Percentiles rank a stretch among this genome's conserved stretches.
Evolutionary conservation across 345 rosid species (phyloP).

Genomic region (Mercurialis annua): DNA sequence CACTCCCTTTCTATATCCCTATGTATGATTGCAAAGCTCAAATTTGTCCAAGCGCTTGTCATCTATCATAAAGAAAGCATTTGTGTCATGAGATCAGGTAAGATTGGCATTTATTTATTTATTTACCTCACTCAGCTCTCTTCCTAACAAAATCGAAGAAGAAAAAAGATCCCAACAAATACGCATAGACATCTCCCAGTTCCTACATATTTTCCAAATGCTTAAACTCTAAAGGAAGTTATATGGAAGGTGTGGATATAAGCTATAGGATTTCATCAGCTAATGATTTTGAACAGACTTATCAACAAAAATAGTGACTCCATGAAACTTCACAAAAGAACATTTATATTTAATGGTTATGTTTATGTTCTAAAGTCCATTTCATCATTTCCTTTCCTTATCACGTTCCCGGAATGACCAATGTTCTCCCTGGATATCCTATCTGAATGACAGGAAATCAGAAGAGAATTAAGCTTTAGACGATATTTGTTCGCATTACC

Average conservation of each 20-base stretch:
- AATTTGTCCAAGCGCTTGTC: slow-evolving; percentile 89
- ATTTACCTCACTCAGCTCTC: slow-evolving; percentile 58
- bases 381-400: neutral
- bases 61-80: slow-evolving; percentile 96
- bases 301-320: neutral
- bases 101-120: slow-evolving; percentile 46
- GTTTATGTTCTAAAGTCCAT: neutral
- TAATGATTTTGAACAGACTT: neutral
- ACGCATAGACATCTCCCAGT: neutral
- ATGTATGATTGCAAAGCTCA: slow-evolving; percentile 93
- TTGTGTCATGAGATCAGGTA: slow-evolving; percentile 73
- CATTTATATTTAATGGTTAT: neutral
- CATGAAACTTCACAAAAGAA: neutral
- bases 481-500: too few species aligned
- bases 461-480: too few species aligned
- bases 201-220: neutral
- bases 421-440: neutral
- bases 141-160: slow-evolving; percentile 15
- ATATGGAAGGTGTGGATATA: neutral
- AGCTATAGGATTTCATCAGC: neutral
- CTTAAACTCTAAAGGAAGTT: neutral
- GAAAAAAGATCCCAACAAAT: slow-evolving; percentile 6
- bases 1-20: slow-evolving; percentile 89
- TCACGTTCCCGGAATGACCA: neutral
- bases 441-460: neutral